A percentile compares a stretch with the other conserved stretches of the same genome.
Evolutionary conservation across 768 basidiomycete species (phyloP).

Genomic region (Harrya chromipes): DNA sequence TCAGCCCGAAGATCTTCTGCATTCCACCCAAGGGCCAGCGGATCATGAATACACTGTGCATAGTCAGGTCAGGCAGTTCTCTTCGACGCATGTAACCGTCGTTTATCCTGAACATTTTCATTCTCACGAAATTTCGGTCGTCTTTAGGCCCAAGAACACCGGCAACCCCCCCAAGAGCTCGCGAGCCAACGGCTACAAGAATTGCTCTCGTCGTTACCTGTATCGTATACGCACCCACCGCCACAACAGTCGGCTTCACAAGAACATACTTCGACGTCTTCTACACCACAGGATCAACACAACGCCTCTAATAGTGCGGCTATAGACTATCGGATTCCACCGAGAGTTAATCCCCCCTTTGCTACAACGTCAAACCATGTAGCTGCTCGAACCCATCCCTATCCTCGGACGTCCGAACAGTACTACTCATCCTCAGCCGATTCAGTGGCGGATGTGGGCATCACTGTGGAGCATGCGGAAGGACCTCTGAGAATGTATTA

Average conservation of each 20-base stretch:
- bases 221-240: conserved; percentile 1
- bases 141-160: conserved; percentile 1
- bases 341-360: background rate
- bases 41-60: background rate
- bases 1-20: background rate
- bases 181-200: conserved; percentile 24
- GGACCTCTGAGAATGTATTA: conserved; percentile 12
- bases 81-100: background rate
- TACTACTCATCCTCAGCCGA: conserved; percentile 2
- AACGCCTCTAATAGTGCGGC: background rate
- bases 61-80: conserved; percentile 6
- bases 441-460: conserved; percentile 11
- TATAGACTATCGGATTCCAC: conserved; percentile 1
- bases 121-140: background rate
- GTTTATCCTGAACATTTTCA: background rate
- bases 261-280: background rate
- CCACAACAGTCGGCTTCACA: background rate
- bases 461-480: conserved; percentile 14
- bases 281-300: background rate
- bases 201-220: conserved; percentile 15
- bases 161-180: conserved; percentile 6
- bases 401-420: conserved; percentile 2
- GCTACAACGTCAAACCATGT: conserved; percentile 4
- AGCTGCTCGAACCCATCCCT: background rate
- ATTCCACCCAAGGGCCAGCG: background rate